Evolutionary conservation across 169 alveolate species (phyloP).

Genomic region (Plasmodium falciparum): DNA sequence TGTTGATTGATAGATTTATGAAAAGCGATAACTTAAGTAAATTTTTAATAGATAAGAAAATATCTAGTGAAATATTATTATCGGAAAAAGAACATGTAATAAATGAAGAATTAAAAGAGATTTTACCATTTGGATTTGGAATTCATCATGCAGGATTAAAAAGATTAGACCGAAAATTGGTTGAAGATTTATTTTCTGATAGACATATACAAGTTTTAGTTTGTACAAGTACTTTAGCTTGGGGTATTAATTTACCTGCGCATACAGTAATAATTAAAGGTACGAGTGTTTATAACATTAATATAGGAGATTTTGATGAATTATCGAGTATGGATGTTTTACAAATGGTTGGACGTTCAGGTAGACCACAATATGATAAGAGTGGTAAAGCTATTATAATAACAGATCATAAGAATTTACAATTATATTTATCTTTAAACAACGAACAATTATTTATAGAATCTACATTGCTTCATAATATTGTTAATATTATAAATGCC

Average conservation of each 20-base stretch:
- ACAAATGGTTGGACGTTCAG: conserved; percentile 99
- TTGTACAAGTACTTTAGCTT: conserved; percentile 99
- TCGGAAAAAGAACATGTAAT: conserved; percentile 91
- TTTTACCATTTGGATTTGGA: conserved; percentile 98
- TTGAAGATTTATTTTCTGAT: conserved; percentile 98
- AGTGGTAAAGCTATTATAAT: conserved; percentile 99
- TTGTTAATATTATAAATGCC: conserved; percentile 98
- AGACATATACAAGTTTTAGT: conserved; percentile 96
- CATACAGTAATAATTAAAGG: conserved; percentile 99
- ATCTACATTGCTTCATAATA: conserved; percentile 92
- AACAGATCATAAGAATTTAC: conserved; percentile 96
- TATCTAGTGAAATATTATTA: conserved; percentile 92
- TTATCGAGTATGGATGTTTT: conserved; percentile 98
- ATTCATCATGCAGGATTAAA: conserved; percentile 99
- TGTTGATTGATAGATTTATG: conserved; percentile 93
- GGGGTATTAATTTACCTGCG: conserved; percentile 99
- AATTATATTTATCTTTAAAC: conserved; percentile 95
- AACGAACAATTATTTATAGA: conserved; percentile 98
- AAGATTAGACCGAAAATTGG: conserved; percentile 96
- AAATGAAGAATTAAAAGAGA: conserved; percentile 94
- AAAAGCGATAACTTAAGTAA: conserved; percentile 88
- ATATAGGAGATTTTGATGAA: conserved; percentile 98
- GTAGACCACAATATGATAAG: conserved; percentile 99
- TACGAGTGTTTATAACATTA: conserved; percentile 98
- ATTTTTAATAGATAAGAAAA: conserved; percentile 92